Evolutionary conservation across 148 eudicot species (phyloP).

Genomic region (Dianthus caryophyllus): DNA sequence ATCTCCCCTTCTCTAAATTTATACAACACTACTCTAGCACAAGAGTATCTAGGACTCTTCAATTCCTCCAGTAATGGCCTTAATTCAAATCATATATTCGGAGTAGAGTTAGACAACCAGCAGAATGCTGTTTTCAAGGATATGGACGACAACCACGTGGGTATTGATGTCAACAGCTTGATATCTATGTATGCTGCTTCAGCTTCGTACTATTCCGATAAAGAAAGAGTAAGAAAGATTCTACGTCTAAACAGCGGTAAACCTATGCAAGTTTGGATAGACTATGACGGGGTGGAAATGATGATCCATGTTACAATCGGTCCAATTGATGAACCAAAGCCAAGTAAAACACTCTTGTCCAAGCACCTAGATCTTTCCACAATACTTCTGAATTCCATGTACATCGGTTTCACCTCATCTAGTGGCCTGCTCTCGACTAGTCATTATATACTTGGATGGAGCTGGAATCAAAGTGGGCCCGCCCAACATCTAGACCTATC

Average conservation of each 20-base stretch:
- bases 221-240: slow-evolving; percentile 11
- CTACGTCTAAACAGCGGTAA: slow-evolving; percentile 17
- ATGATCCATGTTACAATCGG: slow-evolving; percentile 14
- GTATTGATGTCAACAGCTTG: slow-evolving; percentile 20
- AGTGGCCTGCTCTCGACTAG: slow-evolving; percentile 1
- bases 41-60: too few species aligned
- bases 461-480: too few species aligned
- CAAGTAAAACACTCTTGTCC: slow-evolving; percentile 22
- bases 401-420: slow-evolving; percentile 21
- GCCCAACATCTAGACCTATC: slow-evolving; percentile 23
- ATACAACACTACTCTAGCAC: neutral
- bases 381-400: slow-evolving; percentile 19
- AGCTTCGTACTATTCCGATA: slow-evolving; percentile 22
- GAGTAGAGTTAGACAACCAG: slow-evolving; percentile 26
- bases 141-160: slow-evolving; percentile 28
- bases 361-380: slow-evolving; percentile 19
- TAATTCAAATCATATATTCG: slow-evolving; percentile 23
- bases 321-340: too few species aligned
- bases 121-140: slow-evolving; percentile 2
- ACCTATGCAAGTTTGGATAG: slow-evolving; percentile 23
- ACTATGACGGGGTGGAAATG: slow-evolving; percentile 20
- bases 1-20: slow-evolving; percentile 13
- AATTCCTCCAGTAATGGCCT: slow-evolving; percentile 13
- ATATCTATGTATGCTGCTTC: slow-evolving; percentile 13
- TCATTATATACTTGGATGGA: slow-evolving; percentile 28